Conservation (phyloP, 768 basidiomycete genomes). For the Leccinum incarnatum region DNA sequence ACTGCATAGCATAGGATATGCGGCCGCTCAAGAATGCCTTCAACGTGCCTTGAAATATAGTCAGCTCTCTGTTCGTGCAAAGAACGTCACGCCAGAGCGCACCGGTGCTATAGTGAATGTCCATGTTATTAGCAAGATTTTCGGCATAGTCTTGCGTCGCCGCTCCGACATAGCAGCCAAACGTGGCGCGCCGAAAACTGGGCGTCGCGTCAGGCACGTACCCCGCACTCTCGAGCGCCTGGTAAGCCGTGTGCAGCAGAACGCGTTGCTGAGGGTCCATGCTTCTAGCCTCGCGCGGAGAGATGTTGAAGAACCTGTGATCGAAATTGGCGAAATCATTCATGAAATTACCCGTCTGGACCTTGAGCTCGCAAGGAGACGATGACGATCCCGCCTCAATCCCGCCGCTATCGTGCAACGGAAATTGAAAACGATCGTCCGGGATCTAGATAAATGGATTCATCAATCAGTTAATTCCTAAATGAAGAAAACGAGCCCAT, state of each 20-base stretch:
- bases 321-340: slow-evolving; percentile 59
- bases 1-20: slow-evolving; percentile 64
- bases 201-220: slow-evolving; percentile 60
- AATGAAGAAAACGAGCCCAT: background rate
- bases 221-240: slow-evolving; percentile 69
- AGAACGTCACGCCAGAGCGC: slow-evolving; percentile 10
- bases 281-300: slow-evolving; percentile 67
- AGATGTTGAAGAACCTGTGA: slow-evolving; percentile 67
- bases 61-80: background rate
- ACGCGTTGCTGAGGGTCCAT: slow-evolving; percentile 80
- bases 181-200: slow-evolving; percentile 48
- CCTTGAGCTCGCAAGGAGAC: slow-evolving; percentile 44
- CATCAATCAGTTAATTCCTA: background rate
- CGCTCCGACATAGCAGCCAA: slow-evolving; percentile 68
- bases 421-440: slow-evolving; percentile 49
- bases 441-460: slow-evolving; percentile 49
- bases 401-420: slow-evolving; percentile 35
- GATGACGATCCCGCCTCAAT: slow-evolving; percentile 19
- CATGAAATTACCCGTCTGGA: slow-evolving; percentile 64
- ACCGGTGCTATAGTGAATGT: slow-evolving; percentile 73
- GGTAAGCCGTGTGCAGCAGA: slow-evolving; percentile 61
- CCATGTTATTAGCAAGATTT: slow-evolving; percentile 59
- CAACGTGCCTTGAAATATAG: slow-evolving; percentile 47
- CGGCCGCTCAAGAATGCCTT: slow-evolving; percentile 68
- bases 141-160: slow-evolving; percentile 69